These are phyloP conservation scores for Mrakia gelida DNA, from an alignment of 768 basidiomycete genomes.

Conservation along the genomic window DNA sequence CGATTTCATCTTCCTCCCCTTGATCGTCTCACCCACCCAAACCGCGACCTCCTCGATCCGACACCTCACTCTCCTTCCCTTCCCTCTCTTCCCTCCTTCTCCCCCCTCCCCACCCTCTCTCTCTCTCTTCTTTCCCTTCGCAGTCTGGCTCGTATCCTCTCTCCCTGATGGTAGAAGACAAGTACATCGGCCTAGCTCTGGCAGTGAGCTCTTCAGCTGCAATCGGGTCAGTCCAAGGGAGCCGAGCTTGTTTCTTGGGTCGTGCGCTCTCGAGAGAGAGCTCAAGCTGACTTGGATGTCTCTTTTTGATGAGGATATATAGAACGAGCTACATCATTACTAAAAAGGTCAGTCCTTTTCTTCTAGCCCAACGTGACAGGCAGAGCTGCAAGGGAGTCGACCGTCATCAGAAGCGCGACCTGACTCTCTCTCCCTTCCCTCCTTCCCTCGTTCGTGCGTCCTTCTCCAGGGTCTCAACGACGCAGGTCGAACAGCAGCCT, in stretches of 20 bases:
- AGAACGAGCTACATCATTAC: slow-evolving; percentile 96
- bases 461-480: slow-evolving; percentile 27
- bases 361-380: background rate
- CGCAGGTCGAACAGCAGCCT: slow-evolving; percentile 20
- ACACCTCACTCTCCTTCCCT: background rate
- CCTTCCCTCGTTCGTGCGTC: background rate
- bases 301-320: background rate
- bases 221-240: slow-evolving; percentile 54
- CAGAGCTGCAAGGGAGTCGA: background rate
- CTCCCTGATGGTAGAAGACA: slow-evolving; percentile 62
- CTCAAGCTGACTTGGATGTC: background rate
- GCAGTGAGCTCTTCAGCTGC: slow-evolving; percentile 77
- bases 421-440: background rate
- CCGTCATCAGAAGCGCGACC: background rate
- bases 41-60: background rate
- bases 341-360: slow-evolving; percentile 68
- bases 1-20: background rate
- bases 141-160: background rate
- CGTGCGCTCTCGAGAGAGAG: slow-evolving; percentile 21
- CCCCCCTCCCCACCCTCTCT: background rate
- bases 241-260: background rate
- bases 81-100: background rate
- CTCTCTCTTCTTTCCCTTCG: background rate
- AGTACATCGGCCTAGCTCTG: slow-evolving; percentile 87
- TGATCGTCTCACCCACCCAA: background rate